Evolutionary conservation across 2,329 filamentous ascomycete genomes (phyloP).

Genomic region (Cordyceps farinosa): DNA sequence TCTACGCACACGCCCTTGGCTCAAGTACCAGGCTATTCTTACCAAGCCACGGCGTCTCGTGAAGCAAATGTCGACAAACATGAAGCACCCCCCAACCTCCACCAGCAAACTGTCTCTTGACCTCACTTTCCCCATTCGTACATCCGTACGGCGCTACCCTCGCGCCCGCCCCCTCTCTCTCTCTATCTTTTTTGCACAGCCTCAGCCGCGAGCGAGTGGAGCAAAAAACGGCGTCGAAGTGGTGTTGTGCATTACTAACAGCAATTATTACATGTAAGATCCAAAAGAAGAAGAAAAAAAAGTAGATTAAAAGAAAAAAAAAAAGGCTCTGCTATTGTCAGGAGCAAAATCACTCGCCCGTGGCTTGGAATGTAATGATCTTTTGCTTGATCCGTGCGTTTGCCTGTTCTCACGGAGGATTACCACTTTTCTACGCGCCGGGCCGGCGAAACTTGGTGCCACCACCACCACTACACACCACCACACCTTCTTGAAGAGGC

Average conservation of each 20-base stretch:
- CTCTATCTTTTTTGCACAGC: conserved; percentile 10
- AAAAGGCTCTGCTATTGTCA: background rate
- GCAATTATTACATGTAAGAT: background rate
- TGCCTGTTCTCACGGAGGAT: too few species aligned
- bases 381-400: background rate
- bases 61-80: background rate
- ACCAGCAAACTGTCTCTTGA: background rate
- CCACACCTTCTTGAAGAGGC: background rate
- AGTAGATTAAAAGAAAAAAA: background rate
- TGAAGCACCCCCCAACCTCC: background rate
- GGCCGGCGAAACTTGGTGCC: too few species aligned
- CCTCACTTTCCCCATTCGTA: background rate
- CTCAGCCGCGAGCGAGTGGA: conserved; percentile 1
- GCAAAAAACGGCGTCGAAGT: background rate
- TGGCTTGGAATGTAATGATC: background rate
- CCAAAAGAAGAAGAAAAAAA: background rate
- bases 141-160: background rate
- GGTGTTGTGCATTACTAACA: background rate
- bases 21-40: background rate
- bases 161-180: background rate
- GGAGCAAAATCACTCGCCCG: background rate
- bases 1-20: background rate
- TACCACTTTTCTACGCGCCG: too few species aligned
- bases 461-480: background rate
- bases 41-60: background rate